Evolutionary conservation across 106 monocot species (phyloP), one percentile per base, ranked within the genome.

Genomic region (Agapanthus africanus): DNA sequence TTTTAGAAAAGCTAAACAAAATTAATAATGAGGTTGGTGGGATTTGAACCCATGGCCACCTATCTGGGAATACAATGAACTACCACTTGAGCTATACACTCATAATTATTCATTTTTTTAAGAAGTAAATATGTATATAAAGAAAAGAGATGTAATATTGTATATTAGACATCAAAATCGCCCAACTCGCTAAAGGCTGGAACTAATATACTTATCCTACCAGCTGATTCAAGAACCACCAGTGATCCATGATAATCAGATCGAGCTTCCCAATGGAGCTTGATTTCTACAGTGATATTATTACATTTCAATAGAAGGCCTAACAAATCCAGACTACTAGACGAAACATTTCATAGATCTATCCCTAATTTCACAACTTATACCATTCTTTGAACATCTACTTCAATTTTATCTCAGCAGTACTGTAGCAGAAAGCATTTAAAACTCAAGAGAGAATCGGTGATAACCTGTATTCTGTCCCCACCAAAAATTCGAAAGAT

Each of bases 401-500:
- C 30, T 27, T 25, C 7, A 69, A 28, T 44, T n/a, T 1, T 30
- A 59, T 31, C 59, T 30, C 14, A 31, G 32, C 28, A 35, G 16
- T 36, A 37, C 21, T 37, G 18, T 15, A 60, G 7, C 60, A 60
- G 23, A 23, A 23, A 23, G 25, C 1, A 39, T 23, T 61, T 61
- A 61, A 19, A 2, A 34, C 14, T 61, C 18, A 38, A 39, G 4
- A 64, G 52, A 69, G 51, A 38, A 54, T 13, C 26, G 65, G 40
- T 91, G 49, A 42, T 25, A 63, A 88, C 91, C 91, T 91, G 91
- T 76, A 97, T 89, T 33, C 95, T 41, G 71, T 97, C 95, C 46
- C 91, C 91, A 70, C 91, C 95, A 75, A 97, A 97, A 22, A 97
- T 91, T 9, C 95, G 77, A 66, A 97, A 91, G 26, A 97, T 82